These are phyloP conservation scores for Chenopodium formosanum DNA, from an alignment of 148 eudicot genomes.

Conservation along the genomic window DNA sequence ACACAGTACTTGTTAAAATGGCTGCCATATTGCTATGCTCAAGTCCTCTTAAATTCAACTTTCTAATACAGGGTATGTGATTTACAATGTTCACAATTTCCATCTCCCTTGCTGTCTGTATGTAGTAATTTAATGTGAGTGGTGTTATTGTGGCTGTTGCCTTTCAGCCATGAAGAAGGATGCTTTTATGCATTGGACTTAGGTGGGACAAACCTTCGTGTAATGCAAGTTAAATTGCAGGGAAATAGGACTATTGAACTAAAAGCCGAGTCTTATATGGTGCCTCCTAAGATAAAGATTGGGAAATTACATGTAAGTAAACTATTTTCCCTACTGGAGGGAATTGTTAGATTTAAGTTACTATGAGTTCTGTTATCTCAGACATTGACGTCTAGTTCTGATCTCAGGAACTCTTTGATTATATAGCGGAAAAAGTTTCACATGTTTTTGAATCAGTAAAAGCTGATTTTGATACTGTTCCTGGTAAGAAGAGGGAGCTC, in stretches of 20 bases:
- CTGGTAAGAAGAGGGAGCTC: slow-evolving; percentile 38
- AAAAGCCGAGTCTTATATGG: slow-evolving; percentile 20
- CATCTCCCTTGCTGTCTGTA: not conserved
- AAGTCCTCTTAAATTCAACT: not conserved
- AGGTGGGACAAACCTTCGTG: slow-evolving; percentile 51
- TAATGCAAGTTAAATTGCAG: slow-evolving; percentile 37
- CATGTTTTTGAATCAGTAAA: slow-evolving; percentile 20
- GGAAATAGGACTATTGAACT: slow-evolving; percentile 19
- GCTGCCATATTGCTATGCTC: too few relatives aligned
- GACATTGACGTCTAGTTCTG: slow-evolving; percentile 16
- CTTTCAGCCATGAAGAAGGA: slow-evolving; percentile 40
- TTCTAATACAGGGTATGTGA: not conserved
- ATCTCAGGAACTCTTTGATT: slow-evolving; percentile 43
- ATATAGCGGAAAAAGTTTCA: slow-evolving; percentile 40
- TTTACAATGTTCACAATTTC: not conserved
- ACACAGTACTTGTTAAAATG: not conserved
- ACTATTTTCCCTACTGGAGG: not conserved
- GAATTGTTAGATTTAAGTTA: not conserved
- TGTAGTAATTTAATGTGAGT: not conserved
- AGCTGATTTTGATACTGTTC: slow-evolving; percentile 23
- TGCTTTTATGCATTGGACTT: slow-evolving; percentile 46
- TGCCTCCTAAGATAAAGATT: slow-evolving; percentile 34
- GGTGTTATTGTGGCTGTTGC: slow-evolving; percentile 8
- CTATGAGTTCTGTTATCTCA: not conserved
- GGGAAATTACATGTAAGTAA: slow-evolving; percentile 40